phyloP scores from a whole-genome alignment of 345 rosid genomes.

The Orychophragmus violaceus region DNA sequence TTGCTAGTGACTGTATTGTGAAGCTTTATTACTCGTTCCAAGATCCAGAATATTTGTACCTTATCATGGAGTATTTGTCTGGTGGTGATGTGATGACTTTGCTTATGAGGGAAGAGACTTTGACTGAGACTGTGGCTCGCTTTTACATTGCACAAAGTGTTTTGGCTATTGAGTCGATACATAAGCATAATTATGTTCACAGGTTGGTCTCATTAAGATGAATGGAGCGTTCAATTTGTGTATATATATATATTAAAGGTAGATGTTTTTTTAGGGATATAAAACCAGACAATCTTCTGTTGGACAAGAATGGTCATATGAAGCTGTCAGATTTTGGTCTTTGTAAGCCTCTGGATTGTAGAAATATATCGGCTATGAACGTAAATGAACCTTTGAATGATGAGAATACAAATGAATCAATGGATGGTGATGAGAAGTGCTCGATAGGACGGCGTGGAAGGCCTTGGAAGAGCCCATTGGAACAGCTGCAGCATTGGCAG shows the following conservation, averaged over 20 bases:
- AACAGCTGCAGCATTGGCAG: constrained; percentile 92
- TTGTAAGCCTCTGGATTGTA: constrained; percentile 92
- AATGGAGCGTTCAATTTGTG: background rate
- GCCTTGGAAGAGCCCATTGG: constrained; percentile 72
- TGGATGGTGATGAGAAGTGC: constrained; percentile 51
- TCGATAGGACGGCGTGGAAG: constrained; percentile 51
- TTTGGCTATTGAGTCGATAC: constrained; percentile 90
- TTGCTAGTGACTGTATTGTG: constrained; percentile 81
- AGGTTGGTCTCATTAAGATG: constrained; percentile 39
- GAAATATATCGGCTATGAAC: constrained; percentile 57
- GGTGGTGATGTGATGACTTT: constrained; percentile 97
- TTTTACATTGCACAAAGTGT: constrained; percentile 88
- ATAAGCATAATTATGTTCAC: constrained; percentile 84
- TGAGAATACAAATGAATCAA: constrained; percentile 54
- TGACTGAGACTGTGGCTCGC: constrained; percentile 85
- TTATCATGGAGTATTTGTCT: constrained; percentile 90
- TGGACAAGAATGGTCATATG: constrained; percentile 90
- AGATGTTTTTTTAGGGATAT: constrained; percentile 61
- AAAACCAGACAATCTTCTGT: constrained; percentile 87
- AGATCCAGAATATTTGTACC: constrained; percentile 69
- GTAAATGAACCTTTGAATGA: constrained; percentile 73
- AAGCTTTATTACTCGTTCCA: constrained; percentile 91
- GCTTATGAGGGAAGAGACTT: constrained; percentile 87
- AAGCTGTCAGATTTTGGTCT: constrained; percentile 98
- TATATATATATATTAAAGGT: background rate